Evolutionary conservation across 2,329 filamentous ascomycete genomes (phyloP).

Genomic region (Scedosporium aurantiacum): DNA sequence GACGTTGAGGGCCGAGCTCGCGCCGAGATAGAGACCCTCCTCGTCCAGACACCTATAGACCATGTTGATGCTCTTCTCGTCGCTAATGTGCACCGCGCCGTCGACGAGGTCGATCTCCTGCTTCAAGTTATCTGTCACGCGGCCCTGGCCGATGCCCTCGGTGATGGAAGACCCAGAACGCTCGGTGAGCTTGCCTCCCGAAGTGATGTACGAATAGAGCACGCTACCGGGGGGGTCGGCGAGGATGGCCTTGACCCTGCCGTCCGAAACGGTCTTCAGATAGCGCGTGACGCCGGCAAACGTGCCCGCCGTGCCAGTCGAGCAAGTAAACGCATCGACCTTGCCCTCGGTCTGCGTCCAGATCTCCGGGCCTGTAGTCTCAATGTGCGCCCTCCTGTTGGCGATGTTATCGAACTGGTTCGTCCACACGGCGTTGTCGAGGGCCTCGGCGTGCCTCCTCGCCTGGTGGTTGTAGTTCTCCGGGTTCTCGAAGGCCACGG

Average conservation of each 20-base stretch:
- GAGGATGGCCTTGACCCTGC: constrained; percentile 74
- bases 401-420: constrained; percentile 98
- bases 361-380: constrained; percentile 95
- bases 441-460: constrained; percentile 69
- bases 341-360: constrained; percentile 83
- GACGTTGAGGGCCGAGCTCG: constrained; percentile 88
- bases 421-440: constrained; percentile 92
- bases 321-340: constrained; percentile 89
- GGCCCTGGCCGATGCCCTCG: constrained; percentile 93
- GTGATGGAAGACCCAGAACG: constrained; percentile 81
- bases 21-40: constrained; percentile 89
- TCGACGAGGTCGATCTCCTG: constrained; percentile 78
- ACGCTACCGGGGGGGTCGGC: constrained; percentile 92
- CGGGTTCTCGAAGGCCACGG: constrained; percentile 89
- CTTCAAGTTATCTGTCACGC: constrained; percentile 87
- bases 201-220: constrained; percentile 81
- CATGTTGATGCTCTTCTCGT: constrained; percentile 96
- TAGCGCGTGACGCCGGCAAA: constrained; percentile 81
- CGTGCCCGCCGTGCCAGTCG: constrained; percentile 86
- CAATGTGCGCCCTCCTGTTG: constrained; percentile 86
- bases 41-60: constrained; percentile 93
- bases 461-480: constrained; percentile 98
- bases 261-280: constrained; percentile 70
- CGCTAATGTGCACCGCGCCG: constrained; percentile 71
- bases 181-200: constrained; percentile 73